phyloP scores from a whole-genome alignment of 2,329 filamentous ascomycete genomes.

The Apiospora pterosperma region DNA sequence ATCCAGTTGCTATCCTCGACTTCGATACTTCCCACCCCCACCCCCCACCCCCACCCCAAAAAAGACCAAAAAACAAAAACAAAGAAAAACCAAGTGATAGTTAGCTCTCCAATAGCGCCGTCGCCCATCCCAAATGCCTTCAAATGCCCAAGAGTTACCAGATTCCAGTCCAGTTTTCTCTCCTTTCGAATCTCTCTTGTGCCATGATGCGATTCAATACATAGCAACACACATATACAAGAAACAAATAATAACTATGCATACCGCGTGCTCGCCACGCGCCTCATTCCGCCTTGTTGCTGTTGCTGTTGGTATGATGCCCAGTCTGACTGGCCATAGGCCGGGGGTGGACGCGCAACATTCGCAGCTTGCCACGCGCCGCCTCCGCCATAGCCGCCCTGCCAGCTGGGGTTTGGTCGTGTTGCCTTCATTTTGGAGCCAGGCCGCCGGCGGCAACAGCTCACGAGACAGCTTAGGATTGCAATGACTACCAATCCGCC shows the following conservation, averaged over 20 bases:
- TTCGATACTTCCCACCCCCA: no score
- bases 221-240: not conserved
- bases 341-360: not conserved
- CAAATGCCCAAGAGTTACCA: not conserved
- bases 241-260: not conserved
- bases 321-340: not conserved
- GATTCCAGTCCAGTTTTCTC: conserved; percentile 5
- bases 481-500: conserved; percentile 70
- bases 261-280: not conserved
- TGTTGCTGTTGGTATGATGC: not conserved
- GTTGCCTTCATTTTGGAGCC: conserved; percentile 21
- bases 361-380: conserved; percentile 7
- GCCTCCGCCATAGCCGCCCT: conserved; percentile 6
- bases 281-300: not conserved
- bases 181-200: not conserved
- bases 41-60: no score
- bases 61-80: not conserved
- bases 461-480: conserved; percentile 64
- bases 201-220: not conserved
- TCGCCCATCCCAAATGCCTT: not conserved
- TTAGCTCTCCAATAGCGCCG: not conserved
- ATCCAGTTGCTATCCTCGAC: no score
- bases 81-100: not conserved
- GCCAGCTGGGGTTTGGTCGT: conserved; percentile 24
- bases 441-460: conserved; percentile 44